phyloP scores from a whole-genome alignment of 306 rosid species.

The Amphicarpaea edgeworthii region DNA sequence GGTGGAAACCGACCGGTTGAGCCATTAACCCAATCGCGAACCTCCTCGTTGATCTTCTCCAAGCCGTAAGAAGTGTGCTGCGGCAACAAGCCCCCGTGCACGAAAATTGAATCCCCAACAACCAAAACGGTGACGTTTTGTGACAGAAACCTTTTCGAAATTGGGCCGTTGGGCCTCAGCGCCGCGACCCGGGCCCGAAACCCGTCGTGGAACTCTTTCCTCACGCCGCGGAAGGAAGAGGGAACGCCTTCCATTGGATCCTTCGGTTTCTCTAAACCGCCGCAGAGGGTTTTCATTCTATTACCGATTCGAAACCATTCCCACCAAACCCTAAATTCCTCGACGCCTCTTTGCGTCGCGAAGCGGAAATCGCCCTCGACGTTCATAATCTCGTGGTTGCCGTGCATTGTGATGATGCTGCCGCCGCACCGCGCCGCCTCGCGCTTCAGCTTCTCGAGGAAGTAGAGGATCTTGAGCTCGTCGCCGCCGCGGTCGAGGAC shows the following conservation, averaged over 20 bases:
- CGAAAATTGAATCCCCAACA: slow-evolving; percentile 85
- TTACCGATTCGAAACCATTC: slow-evolving; percentile 75
- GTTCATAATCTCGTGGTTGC: slow-evolving; percentile 98
- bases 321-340: slow-evolving; percentile 83
- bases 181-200: slow-evolving; percentile 89
- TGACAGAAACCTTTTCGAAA: slow-evolving; percentile 69
- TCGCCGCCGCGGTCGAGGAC: slow-evolving; percentile 90
- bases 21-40: slow-evolving; percentile 83
- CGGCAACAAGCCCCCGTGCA: slow-evolving; percentile 87
- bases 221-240: slow-evolving; percentile 49
- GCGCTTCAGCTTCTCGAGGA: slow-evolving; percentile 78
- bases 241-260: slow-evolving; percentile 75
- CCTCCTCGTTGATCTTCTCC: slow-evolving; percentile 81
- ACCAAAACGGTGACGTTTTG: slow-evolving; percentile 74
- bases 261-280: slow-evolving; percentile 54
- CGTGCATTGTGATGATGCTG: slow-evolving; percentile 76
- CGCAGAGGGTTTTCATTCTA: slow-evolving; percentile 65
- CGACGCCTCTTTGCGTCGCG: slow-evolving; percentile 56
- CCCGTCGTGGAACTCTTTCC: slow-evolving; percentile 54
- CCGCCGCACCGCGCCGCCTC: slow-evolving; percentile 79
- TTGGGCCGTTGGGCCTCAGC: slow-evolving; percentile 76
- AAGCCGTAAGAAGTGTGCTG: slow-evolving; percentile 69
- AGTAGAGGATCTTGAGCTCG: slow-evolving; percentile 79
- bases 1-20: slow-evolving; percentile 59
- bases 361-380: slow-evolving; percentile 83